phyloP scores from a whole-genome alignment of 306 rosid genomes.

The Mimosa pudica region DNA sequence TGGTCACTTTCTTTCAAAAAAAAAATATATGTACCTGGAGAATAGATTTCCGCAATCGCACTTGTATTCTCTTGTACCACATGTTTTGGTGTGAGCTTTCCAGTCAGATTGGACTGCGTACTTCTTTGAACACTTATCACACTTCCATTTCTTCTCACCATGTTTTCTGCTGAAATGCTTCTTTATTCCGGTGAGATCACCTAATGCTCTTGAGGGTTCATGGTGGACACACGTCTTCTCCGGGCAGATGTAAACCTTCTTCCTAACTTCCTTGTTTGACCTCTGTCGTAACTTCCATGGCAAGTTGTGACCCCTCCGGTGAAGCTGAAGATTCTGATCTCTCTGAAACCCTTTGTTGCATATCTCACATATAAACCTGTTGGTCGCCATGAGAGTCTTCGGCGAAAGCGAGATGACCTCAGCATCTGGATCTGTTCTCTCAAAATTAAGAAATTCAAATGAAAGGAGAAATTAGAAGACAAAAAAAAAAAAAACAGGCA shows the following conservation, averaged over 20 bases:
- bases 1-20: background rate
- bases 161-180: slow-evolving; percentile 92
- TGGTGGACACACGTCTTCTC: slow-evolving; percentile 90
- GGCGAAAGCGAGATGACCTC: slow-evolving; percentile 92
- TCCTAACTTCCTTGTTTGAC: slow-evolving; percentile 68
- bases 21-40: slow-evolving; percentile 58
- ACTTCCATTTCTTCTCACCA: slow-evolving; percentile 99
- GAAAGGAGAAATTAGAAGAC: background rate
- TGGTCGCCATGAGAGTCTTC: slow-evolving; percentile 89
- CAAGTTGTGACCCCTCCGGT: slow-evolving; percentile 87
- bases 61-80: slow-evolving; percentile 93
- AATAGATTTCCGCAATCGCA: slow-evolving; percentile 97
- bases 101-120: slow-evolving; percentile 96
- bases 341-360: slow-evolving; percentile 98
- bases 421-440: slow-evolving; percentile 86
- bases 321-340: slow-evolving; percentile 95
- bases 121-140: slow-evolving; percentile 92
- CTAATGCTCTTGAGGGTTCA: slow-evolving; percentile 80
- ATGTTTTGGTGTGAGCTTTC: slow-evolving; percentile 96
- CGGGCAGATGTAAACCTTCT: slow-evolving; percentile 92
- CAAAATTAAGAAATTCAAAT: background rate
- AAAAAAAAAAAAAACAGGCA: too few relatives aligned
- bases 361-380: slow-evolving; percentile 88
- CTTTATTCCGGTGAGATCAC: slow-evolving; percentile 94
- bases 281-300: slow-evolving; percentile 90